Percentiles rank a stretch among this genome's conserved stretches.
Evolutionary conservation across 106 monocot species (phyloP).

Genomic region (Gastrodia elata): DNA sequence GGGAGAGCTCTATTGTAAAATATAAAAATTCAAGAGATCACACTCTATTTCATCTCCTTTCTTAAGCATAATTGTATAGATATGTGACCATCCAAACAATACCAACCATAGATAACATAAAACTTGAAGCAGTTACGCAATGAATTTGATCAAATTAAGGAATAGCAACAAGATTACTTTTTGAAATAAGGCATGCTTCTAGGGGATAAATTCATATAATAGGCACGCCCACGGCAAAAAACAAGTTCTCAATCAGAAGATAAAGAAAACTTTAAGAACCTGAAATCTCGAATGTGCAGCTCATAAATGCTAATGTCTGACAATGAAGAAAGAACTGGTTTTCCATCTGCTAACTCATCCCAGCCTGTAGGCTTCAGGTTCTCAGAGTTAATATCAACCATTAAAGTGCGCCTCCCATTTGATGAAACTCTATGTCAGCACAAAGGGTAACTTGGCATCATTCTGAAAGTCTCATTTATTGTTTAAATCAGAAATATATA

Average conservation of each 20-base stretch:
- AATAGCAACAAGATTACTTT: neutral
- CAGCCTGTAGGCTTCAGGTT: conserved; percentile 58
- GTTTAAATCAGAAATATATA: neutral
- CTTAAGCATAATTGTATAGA: no score
- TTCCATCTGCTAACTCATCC: conserved; percentile 64
- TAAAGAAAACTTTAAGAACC: conserved; percentile 18
- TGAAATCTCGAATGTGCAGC: conserved; percentile 78
- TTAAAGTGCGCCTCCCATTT: conserved; percentile 53
- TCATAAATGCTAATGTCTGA: conserved; percentile 81
- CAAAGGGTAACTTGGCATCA: neutral
- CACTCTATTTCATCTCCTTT: no score
- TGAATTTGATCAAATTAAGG: neutral
- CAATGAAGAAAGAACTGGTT: conserved; percentile 55
- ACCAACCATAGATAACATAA: neutral
- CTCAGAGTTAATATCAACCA: conserved; percentile 53
- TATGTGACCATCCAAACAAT: neutral
- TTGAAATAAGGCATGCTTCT: neutral
- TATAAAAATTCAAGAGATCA: no score
- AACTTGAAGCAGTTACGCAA: neutral
- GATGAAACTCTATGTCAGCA: conserved; percentile 48
- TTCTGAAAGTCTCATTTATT: neutral
- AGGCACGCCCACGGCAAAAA: neutral
- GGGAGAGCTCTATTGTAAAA: no score
- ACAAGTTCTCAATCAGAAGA: neutral
- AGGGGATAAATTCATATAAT: neutral